Evolutionary conservation across 75 land plant species (phyloP).

Genomic region (Cunninghamia lanceolata): DNA sequence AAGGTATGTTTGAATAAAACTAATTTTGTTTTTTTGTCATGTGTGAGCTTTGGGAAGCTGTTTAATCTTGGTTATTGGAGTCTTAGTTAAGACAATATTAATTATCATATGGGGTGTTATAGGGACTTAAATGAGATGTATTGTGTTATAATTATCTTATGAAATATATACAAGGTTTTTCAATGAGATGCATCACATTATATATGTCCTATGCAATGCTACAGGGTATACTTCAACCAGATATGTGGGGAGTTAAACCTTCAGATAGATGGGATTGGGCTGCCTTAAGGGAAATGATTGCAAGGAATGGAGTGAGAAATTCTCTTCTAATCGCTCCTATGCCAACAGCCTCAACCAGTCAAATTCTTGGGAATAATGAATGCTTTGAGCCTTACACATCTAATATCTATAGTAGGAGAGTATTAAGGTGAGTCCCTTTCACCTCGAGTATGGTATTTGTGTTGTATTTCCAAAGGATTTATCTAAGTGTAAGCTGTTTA

Average conservation of each 20-base stretch:
- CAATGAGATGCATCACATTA: too few species aligned
- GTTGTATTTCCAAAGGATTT: background rate
- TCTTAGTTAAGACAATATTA: background rate
- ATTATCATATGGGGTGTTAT: background rate
- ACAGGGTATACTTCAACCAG: constrained; percentile 93
- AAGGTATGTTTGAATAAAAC: constrained; percentile 45
- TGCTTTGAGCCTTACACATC: constrained; percentile 99
- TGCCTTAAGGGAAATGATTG: constrained; percentile 52
- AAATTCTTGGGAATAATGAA: constrained; percentile 96
- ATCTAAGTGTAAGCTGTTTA: constrained; percentile 3
- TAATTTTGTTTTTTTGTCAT: background rate
- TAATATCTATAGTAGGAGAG: constrained; percentile 91
- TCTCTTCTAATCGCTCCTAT: constrained; percentile 94
- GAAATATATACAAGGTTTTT: too few species aligned
- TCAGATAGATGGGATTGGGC: constrained; percentile 90
- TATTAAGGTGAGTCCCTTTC: constrained; percentile 58
- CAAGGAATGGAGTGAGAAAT: constrained; percentile 72
- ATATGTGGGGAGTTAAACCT: constrained; percentile 93
- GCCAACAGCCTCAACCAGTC: constrained; percentile 99
- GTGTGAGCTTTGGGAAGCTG: background rate
- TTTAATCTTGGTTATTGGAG: background rate
- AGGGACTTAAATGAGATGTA: too few species aligned
- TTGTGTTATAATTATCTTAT: too few species aligned
- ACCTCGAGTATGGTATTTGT: background rate
- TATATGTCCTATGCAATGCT: background rate